phyloP scores from a whole-genome alignment of 2,329 filamentous ascomycete genomes.

The Talaromyces islandicus region DNA sequence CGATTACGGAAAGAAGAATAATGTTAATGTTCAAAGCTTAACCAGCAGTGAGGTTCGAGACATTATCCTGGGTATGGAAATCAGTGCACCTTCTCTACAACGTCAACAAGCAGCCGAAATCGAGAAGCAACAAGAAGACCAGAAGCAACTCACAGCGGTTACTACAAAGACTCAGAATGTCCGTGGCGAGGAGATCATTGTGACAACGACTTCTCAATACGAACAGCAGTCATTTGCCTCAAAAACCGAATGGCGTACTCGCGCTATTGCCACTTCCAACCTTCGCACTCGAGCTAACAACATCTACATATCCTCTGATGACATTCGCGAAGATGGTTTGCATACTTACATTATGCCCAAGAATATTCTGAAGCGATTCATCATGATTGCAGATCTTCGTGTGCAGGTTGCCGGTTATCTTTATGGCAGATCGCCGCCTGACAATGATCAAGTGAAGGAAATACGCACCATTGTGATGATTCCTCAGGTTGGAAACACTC shows the following conservation, averaged over 20 bases:
- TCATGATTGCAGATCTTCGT: slow-evolving; percentile 90
- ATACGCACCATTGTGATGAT: slow-evolving; percentile 96
- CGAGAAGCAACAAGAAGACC: slow-evolving; percentile 97
- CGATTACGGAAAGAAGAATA: slow-evolving; percentile 99
- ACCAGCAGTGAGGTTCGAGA: slow-evolving; percentile 96
- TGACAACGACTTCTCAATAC: slow-evolving; percentile 95
- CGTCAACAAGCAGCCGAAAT: slow-evolving; percentile 97
- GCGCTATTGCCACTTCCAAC: slow-evolving; percentile 94
- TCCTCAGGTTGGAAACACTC: slow-evolving; percentile 88
- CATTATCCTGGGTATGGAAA: slow-evolving; percentile 99
- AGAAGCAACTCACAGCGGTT: slow-evolving; percentile 91
- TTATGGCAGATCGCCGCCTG: slow-evolving; percentile 84
- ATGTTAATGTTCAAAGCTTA: slow-evolving; percentile 94
- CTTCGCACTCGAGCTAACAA: slow-evolving; percentile 91
- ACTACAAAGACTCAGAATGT: slow-evolving; percentile 98
- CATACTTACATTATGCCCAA: slow-evolving; percentile 98
- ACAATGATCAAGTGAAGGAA: slow-evolving; percentile 96
- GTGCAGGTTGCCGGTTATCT: slow-evolving; percentile 95
- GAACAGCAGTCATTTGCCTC: slow-evolving; percentile 97
- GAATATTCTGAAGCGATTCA: slow-evolving; percentile 97
- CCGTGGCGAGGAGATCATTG: slow-evolving; percentile 94
- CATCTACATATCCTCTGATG: slow-evolving; percentile 96
- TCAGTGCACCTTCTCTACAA: slow-evolving; percentile 95
- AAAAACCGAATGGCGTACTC: slow-evolving; percentile 97
- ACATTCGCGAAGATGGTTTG: slow-evolving; percentile 79